phyloP scores from a whole-genome alignment of 768 basidiomycete species.

The Psilocybe tampanensis region DNA sequence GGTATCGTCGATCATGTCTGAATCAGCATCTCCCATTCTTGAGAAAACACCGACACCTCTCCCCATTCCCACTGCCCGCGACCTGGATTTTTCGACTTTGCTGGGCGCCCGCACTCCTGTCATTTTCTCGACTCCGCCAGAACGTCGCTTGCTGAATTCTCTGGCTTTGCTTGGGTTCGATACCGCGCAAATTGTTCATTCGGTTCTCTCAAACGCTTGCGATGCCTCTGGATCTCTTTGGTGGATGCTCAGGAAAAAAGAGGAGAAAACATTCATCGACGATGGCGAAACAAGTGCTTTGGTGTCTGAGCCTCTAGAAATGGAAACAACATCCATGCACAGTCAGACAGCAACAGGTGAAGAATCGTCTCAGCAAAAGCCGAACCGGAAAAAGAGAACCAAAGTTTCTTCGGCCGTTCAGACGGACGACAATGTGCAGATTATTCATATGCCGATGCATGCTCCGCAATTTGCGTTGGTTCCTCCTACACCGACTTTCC shows the following conservation, averaged over 20 bases:
- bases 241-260: conserved; percentile 93
- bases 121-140: conserved; percentile 85
- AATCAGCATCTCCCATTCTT: conserved; percentile 50
- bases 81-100: conserved; percentile 62
- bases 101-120: conserved; percentile 70
- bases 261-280: conserved; percentile 56
- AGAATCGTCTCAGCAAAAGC: conserved; percentile 18
- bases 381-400: conserved; percentile 33
- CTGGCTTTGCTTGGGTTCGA: conserved; percentile 85
- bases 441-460: conserved; percentile 9
- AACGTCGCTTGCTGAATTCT: conserved; percentile 77
- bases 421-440: conserved; percentile 29
- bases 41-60: conserved; percentile 46
- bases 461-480: conserved; percentile 72
- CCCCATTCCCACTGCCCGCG: conserved; percentile 41
- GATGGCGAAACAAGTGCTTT: conserved; percentile 23
- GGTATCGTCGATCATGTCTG: conserved; percentile 84
- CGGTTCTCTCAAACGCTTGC: conserved; percentile 89
- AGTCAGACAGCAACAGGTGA: conserved; percentile 8
- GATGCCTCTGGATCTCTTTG: conserved; percentile 89
- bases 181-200: conserved; percentile 93
- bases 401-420: conserved; percentile 45
- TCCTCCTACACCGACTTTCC: conserved; percentile 73
- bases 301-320: conserved; percentile 18
- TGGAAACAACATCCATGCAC: conserved; percentile 21